phyloP scores from a whole-genome alignment of 1,284 basidiomycete species.

The Fomitopsis schrenkii region DNA sequence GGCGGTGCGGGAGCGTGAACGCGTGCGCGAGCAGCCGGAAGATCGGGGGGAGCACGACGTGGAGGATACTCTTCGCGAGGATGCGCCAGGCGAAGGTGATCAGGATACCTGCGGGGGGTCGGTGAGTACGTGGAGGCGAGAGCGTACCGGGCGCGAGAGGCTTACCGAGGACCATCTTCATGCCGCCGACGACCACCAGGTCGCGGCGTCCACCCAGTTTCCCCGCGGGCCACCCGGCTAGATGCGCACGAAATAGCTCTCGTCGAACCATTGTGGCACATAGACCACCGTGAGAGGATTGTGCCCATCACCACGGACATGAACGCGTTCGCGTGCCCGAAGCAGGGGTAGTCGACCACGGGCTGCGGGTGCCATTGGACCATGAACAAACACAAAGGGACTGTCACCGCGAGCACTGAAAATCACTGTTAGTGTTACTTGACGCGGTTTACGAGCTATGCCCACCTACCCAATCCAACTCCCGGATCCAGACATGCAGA shows the following conservation, averaged over 20 bases:
- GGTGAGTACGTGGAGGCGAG: background rate
- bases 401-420: constrained; percentile 62
- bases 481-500: constrained; percentile 49
- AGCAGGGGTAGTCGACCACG: constrained; percentile 96
- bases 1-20: constrained; percentile 67
- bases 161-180: constrained; percentile 62
- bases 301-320: constrained; percentile 80
- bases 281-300: constrained; percentile 66
- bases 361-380: constrained; percentile 91
- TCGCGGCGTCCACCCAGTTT: constrained; percentile 40
- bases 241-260: constrained; percentile 30
- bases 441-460: background rate
- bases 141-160: constrained; percentile 1
- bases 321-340: constrained; percentile 96
- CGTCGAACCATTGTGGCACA: constrained; percentile 34
- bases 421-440: background rate
- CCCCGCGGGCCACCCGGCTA: constrained; percentile 58
- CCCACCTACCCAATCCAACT: constrained; percentile 52
- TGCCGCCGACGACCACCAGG: constrained; percentile 55
- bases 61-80: constrained; percentile 72
- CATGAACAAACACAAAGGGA: constrained; percentile 66
- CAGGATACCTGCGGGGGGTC: constrained; percentile 41
- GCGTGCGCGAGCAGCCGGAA: constrained; percentile 70
- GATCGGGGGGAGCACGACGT: constrained; percentile 72
- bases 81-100: constrained; percentile 85